These are phyloP conservation scores for Globisporangium acanthophoron DNA, from an alignment of 352 stramenopile genomes.

Conservation along the genomic window DNA sequence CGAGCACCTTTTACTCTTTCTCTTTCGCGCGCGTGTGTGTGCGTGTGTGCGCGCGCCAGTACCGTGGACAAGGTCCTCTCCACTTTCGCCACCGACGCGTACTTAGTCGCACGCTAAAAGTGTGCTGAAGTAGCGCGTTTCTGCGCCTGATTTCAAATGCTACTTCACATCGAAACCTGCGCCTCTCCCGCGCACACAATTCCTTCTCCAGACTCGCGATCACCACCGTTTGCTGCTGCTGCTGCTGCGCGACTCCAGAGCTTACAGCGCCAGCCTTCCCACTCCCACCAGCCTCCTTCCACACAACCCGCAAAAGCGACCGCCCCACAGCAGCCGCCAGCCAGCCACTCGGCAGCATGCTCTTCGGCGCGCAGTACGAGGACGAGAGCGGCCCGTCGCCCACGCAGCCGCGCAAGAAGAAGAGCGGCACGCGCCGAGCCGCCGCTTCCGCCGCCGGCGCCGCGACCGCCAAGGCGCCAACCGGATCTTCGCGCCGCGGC, in stretches of 20 bases:
- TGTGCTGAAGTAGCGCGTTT: background rate
- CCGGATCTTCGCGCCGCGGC: background rate
- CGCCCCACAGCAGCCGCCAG: too few relatives aligned
- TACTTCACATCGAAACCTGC: background rate
- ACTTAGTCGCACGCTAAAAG: background rate
- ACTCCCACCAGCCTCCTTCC: too few relatives aligned
- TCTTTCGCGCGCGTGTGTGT: too few relatives aligned
- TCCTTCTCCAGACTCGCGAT: background rate
- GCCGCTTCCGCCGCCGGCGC: background rate
- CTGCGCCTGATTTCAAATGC: background rate
- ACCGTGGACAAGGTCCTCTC: too few relatives aligned
- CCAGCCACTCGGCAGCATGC: slow-evolving; percentile 19
- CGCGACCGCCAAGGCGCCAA: background rate
- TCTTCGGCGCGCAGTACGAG: slow-evolving; percentile 51
- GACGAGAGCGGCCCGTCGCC: slow-evolving; percentile 31
- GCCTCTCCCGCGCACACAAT: background rate
- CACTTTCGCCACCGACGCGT: background rate
- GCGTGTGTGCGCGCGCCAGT: too few relatives aligned
- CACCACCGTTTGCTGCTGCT: background rate
- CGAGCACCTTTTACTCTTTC: too few relatives aligned
- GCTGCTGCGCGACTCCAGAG: background rate
- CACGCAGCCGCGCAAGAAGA: slow-evolving; percentile 32
- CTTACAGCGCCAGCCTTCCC: too few relatives aligned
- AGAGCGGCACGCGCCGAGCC: slow-evolving; percentile 2
- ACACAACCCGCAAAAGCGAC: background rate